Evolutionary conservation across 1,284 basidiomycete species (phyloP), one percentile per base, ranked within the genome.

Genomic region (Leccinum subatratum): DNA sequence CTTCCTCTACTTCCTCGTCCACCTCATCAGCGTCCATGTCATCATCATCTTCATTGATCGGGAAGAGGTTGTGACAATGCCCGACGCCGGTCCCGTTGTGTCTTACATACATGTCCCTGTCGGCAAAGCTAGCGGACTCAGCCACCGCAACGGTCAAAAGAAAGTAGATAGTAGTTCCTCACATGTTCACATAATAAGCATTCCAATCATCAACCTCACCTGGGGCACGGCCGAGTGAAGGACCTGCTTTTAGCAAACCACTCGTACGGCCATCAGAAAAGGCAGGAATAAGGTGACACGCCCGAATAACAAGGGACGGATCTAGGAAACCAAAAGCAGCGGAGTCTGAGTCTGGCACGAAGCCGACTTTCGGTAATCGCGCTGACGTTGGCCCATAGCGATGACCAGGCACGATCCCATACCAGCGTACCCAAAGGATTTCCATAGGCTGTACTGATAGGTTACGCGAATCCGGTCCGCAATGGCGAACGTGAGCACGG

Each of bases 361-460:
- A 82, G 0, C 73, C 74, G 2, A 82, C 56, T 30, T 75, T 75
- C 12, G 74, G 77, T 4, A 81, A 71, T 2, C 68, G 66, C 4
- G 72, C 68, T 12, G 48, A 16, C 12, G 60, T 57, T 20, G 67
- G 70, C 14, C 77, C 74, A 32, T 28, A 63, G 18, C 22, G 28
- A n/a, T 70, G 56, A 2, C 62, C 62, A 3, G 70, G 67, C 22
- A 75, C 73, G 7, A 57, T 54, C 0, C 72, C 73, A 34, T 76
- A 73, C 79, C 80, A 81, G 3, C 77, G 69, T 1, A 81, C 79
- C 75, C 74, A 81, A 3, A 81, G 68, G 42, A 81, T 73, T 4
- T 79, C 74, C 67, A 81, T 70, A 16, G 66, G 65, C 14, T 69
- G 65, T 16, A 62, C 42, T 28, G 57, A 51, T 18, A 25, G 8